Evolutionary conservation across 225 moss, liverwort and hornwort species (phyloP).

Genomic region (Neckera pumila): DNA sequence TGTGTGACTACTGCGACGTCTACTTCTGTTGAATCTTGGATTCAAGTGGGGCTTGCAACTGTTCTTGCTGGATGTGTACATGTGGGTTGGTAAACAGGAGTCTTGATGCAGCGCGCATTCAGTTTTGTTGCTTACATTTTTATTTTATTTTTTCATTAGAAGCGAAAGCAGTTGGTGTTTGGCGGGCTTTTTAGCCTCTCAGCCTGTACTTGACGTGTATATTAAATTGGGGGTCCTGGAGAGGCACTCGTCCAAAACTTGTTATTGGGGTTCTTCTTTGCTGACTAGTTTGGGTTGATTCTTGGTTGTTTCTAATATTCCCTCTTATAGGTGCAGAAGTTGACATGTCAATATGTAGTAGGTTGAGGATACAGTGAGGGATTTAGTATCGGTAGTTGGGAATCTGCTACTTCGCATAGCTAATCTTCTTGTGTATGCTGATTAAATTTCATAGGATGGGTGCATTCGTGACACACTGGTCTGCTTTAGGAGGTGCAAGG

Average conservation of each 20-base stretch:
- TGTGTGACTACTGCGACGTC: not conserved
- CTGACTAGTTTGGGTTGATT: not conserved
- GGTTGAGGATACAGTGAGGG: not conserved
- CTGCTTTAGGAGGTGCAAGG: not conserved
- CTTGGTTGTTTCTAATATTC: not conserved
- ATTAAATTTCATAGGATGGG: not conserved
- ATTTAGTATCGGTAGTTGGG: not conserved
- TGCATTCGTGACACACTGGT: not conserved
- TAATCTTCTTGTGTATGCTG: not conserved
- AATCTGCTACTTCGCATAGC: not conserved
- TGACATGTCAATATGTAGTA: not conserved
- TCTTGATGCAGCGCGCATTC: not conserved
- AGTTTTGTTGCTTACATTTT: not conserved
- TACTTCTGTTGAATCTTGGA: not conserved
- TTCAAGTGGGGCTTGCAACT: not conserved
- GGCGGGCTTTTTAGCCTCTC: not conserved
- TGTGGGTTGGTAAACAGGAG: not conserved
- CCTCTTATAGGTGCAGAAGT: not conserved
- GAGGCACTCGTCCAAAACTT: not conserved
- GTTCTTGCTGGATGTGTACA: not conserved
- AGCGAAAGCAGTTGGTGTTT: not conserved
- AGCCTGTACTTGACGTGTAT: conserved; percentile 17
- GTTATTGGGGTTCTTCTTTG: not conserved
- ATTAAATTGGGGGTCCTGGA: not conserved
- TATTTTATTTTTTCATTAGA: not conserved